phyloP scores from a whole-genome alignment of 2,329 filamentous ascomycete genomes.

The Fusarium guadeloupense region DNA sequence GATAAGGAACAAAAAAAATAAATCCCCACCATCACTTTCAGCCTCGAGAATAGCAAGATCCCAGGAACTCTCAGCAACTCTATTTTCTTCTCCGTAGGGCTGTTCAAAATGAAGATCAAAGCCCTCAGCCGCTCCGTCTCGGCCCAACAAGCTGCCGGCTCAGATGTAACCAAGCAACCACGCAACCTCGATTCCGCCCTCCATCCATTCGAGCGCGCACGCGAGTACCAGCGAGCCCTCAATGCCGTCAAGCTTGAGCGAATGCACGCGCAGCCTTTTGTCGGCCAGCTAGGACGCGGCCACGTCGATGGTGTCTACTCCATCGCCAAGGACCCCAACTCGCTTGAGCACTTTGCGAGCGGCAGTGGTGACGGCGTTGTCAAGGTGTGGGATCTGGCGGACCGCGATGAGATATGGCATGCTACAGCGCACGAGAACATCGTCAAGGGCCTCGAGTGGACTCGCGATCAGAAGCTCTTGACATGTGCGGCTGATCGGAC shows the following conservation, averaged over 20 bases:
- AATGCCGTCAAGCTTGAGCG: slow-evolving; percentile 92
- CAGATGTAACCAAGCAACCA: slow-evolving; percentile 70
- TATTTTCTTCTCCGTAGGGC: not conserved
- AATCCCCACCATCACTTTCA: slow-evolving; percentile 39
- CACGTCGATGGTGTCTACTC: slow-evolving; percentile 90
- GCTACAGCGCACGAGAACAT: slow-evolving; percentile 90
- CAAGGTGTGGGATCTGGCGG: slow-evolving; percentile 87
- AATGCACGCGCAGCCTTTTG: slow-evolving; percentile 80
- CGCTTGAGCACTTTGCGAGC: slow-evolving; percentile 78
- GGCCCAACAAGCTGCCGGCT: slow-evolving; percentile 72
- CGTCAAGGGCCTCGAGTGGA: slow-evolving; percentile 92
- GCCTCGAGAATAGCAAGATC: slow-evolving; percentile 20
- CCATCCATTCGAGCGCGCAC: slow-evolving; percentile 89
- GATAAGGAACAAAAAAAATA: slow-evolving; percentile 50
- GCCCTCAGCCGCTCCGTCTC: slow-evolving; percentile 72
- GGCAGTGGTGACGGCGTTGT: slow-evolving; percentile 92
- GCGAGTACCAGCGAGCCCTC: slow-evolving; percentile 70
- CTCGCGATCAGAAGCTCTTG: slow-evolving; percentile 81
- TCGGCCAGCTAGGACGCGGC: slow-evolving; percentile 86
- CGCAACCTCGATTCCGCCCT: slow-evolving; percentile 83
- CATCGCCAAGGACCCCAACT: slow-evolving; percentile 81
- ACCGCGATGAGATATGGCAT: slow-evolving; percentile 77
- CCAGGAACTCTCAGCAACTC: not conserved
- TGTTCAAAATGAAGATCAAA: slow-evolving; percentile 65
- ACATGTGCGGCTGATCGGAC: slow-evolving; percentile 88